Base-by-base conservation (phyloP, 2,329 filamentous ascomycete genomes). In the Fusarium verrucosum region DNA sequence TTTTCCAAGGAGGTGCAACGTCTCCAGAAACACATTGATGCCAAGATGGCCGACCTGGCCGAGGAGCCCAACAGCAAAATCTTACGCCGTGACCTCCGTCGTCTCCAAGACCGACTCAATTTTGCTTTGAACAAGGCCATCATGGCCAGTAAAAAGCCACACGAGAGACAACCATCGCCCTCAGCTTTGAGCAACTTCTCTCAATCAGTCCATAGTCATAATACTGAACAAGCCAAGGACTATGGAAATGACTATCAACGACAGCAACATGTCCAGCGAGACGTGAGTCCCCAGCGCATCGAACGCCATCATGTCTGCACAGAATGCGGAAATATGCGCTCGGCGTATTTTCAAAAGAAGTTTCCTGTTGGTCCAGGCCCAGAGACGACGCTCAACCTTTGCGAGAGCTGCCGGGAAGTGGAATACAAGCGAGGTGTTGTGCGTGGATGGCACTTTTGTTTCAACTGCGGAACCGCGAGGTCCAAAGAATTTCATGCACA, bases 371-470 rank as follows among this genome's bases (percentile, higher is more conserved):
- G 49, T 10, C 35, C 42, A 7, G 64, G 52, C 4, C 58, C 66
- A 25, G 72, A 65, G 13, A 62, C 68, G 5, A 63, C 74, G 20
- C 59, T 73, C 37, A 80, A 77, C 42, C 73, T 78, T 30, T 80
- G 78, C 43, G 66, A 71, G 35, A 58, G 64, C 7, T 80, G 78
- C 53, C 74, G 75, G 33, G 66, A 74, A 35, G 54, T 55, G n/a
- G 65, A 50, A 19, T 61, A 73, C 9, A 50, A 63, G 5, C 58
- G 66, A 23, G 70, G 69, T 2, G 43, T 72, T 28, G 59, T 68
- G 10, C 62, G 70, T 10, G 26, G 46, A 2, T 69, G 73, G 33
- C 80, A 81, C 50, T 77, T 82, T 19, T 85, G 82, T 68, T 79
- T 74, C 36, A 69, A 75, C 23, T 82, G 80, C 53, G 77, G 78